Evolutionary conservation across 306 rosid species (phyloP).

Genomic region (Carpinus viminea): DNA sequence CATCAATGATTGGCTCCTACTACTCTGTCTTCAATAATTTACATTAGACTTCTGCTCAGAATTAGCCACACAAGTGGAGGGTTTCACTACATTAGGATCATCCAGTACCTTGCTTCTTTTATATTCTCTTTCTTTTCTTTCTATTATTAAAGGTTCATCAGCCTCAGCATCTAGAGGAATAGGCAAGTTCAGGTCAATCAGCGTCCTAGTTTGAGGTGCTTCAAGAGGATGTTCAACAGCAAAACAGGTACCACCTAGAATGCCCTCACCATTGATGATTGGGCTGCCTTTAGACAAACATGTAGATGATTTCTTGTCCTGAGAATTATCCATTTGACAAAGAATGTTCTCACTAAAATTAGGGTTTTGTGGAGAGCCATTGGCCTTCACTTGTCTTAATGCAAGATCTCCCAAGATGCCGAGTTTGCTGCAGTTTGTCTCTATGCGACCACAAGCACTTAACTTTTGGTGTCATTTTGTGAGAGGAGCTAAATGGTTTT

Average conservation of each 20-base stretch:
- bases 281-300: conserved; percentile 40
- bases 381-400: conserved; percentile 49
- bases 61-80: conserved; percentile 27
- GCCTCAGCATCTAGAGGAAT: conserved; percentile 50
- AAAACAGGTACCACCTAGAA: conserved; percentile 28
- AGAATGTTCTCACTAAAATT: conserved; percentile 31
- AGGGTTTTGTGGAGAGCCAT: conserved; percentile 31
- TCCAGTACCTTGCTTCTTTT: conserved; percentile 39
- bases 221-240: conserved; percentile 43
- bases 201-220: conserved; percentile 41
- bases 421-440: conserved; percentile 30
- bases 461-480: conserved; percentile 46
- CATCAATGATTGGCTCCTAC: conserved; percentile 82
- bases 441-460: conserved; percentile 45
- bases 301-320: conserved; percentile 34
- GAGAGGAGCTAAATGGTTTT: conserved; percentile 37
- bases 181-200: conserved; percentile 77
- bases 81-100: conserved; percentile 27
- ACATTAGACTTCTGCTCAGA: conserved; percentile 46
- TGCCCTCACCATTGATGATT: conserved; percentile 32
- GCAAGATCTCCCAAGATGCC: conserved; percentile 35
- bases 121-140: conserved; percentile 32
- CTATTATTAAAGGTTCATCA: conserved; percentile 40
- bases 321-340: conserved; percentile 30
- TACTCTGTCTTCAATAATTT: conserved; percentile 65